Base-by-base conservation (phyloP, 2,329 filamentous ascomycete species). In the Claviceps humidiphila region DNA sequence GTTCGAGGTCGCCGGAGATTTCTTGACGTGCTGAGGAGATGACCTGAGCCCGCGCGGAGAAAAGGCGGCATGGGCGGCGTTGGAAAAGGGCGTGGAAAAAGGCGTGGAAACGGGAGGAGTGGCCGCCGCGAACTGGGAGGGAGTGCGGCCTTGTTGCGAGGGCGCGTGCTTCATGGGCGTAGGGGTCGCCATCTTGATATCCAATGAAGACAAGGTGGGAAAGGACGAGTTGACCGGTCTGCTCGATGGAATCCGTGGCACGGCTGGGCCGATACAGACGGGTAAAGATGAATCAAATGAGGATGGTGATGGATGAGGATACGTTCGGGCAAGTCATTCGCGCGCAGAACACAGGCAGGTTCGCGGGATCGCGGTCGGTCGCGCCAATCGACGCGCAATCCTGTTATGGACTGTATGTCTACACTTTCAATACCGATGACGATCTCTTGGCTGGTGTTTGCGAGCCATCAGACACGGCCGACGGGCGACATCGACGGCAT, bases 101-200 rank as follows among this genome's bases (percentile, higher is more conserved):
- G 81, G 81, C 1, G 81, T 84, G 39, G 81, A 83, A 24, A 81
- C 80, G n/a, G 80, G 80, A 14, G 81, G 81, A 5, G 81, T 84
- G 3, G 77, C 78, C 5, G 69, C 77, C 2, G 75, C 71, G 53
- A 74, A 64, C 58, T 78, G 75, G 14, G 76, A 80, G 43, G 74
- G 70, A 9, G 71, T 72, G 40, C 69, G 66, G 30, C 69, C 69
- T 58, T 71, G 69, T 58, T 71, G 69, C 38, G 68, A 70, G 30
- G 64, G 59, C 49, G 56, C 66, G 56, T 73, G 70, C 63, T 75
- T 77, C 63, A 72, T 73, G 9, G 74, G 66, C 7, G 74, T 76
- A 9, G 75, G 73, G 0, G 74, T 77, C 30, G 74, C 66, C 74
- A 77, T 77, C 30, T 34, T 34, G 30, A 34, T 34, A 34, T 34